Percentiles rank a stretch among this genome's conserved stretches.
Conservation (phyloP, 1,284 basidiomycete species). For the Sanghuangporus sanghuang region DNA sequence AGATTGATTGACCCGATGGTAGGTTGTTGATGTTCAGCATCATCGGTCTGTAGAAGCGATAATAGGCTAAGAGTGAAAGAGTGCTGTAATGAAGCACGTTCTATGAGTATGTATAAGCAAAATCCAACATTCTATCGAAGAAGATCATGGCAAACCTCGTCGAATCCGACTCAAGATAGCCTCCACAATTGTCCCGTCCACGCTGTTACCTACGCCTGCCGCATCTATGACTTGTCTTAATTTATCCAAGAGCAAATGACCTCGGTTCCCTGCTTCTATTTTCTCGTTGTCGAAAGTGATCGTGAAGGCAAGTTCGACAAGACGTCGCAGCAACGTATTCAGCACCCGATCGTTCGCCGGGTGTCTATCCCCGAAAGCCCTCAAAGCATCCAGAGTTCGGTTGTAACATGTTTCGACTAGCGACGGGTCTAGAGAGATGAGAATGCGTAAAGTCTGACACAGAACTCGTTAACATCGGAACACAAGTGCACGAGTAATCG, state of each 20-base stretch:
- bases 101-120: neutral
- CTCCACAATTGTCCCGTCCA: conserved; percentile 3
- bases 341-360: neutral
- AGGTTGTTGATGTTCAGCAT: neutral
- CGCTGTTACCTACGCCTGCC: neutral
- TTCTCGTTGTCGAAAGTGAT: neutral
- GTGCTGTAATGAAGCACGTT: neutral
- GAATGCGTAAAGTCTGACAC: conserved; percentile 1
- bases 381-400: conserved; percentile 2
- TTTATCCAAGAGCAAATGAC: neutral
- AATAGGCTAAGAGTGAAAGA: conserved; percentile 1
- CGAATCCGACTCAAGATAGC: neutral
- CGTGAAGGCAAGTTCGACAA: conserved; percentile 6
- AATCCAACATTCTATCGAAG: neutral
- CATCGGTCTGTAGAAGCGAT: neutral
- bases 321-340: neutral
- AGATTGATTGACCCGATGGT: neutral
- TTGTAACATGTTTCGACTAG: conserved; percentile 9
- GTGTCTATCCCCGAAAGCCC: neutral
- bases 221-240: conserved; percentile 2
- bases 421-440: conserved; percentile 5
- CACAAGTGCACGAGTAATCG: neutral
- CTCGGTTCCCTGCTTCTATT: neutral
- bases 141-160: neutral
- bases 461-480: neutral